A percentile compares a stretch with the other conserved stretches of the same genome.
phyloP scores from a whole-genome alignment of 1,284 basidiomycete species.

The Cutaneotrichosporon cavernicola region DNA sequence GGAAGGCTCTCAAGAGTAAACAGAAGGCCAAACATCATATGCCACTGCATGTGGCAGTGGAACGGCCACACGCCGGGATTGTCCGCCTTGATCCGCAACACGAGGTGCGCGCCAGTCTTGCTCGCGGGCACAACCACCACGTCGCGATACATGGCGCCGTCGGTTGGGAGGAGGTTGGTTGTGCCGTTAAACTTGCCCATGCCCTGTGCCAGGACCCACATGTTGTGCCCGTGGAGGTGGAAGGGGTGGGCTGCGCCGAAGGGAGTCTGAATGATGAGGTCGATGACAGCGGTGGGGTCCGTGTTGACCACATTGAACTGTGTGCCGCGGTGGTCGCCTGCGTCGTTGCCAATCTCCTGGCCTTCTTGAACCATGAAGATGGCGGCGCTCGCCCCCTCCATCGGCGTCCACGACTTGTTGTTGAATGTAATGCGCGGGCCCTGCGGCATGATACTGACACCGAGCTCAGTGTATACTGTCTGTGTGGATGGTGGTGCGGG shows the following conservation, averaged over 20 bases:
- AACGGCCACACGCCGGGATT: slow-evolving; percentile 35
- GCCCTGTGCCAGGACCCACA: slow-evolving; percentile 30
- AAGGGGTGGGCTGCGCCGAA: slow-evolving; percentile 39
- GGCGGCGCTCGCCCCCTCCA: slow-evolving; percentile 8
- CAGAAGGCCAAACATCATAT: slow-evolving; percentile 27
- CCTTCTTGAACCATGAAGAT: background rate
- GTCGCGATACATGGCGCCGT: slow-evolving; percentile 36
- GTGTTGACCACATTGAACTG: slow-evolving; percentile 27
- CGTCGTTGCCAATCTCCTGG: background rate
- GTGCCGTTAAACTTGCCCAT: slow-evolving; percentile 18
- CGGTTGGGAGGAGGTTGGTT: slow-evolving; percentile 22
- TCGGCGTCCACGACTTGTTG: slow-evolving; percentile 26
- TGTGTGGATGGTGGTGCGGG: slow-evolving; percentile 18
- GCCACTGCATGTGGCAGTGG: slow-evolving; percentile 39
- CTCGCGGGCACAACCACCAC: slow-evolving; percentile 29
- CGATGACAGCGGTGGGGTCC: slow-evolving; percentile 22
- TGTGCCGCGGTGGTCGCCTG: slow-evolving; percentile 6
- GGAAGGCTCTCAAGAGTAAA: slow-evolving; percentile 24
- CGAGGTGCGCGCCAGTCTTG: slow-evolving; percentile 23
- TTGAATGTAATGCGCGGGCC: slow-evolving; percentile 31
- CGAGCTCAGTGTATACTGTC: slow-evolving; percentile 22
- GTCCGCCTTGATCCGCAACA: slow-evolving; percentile 31
- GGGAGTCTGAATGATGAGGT: slow-evolving; percentile 31
- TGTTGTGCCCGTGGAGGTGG: slow-evolving; percentile 38
- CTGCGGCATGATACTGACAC: slow-evolving; percentile 27